Base-by-base conservation (phyloP, 1,284 basidiomycete genomes). In the Ustilago shanxiensis region DNA sequence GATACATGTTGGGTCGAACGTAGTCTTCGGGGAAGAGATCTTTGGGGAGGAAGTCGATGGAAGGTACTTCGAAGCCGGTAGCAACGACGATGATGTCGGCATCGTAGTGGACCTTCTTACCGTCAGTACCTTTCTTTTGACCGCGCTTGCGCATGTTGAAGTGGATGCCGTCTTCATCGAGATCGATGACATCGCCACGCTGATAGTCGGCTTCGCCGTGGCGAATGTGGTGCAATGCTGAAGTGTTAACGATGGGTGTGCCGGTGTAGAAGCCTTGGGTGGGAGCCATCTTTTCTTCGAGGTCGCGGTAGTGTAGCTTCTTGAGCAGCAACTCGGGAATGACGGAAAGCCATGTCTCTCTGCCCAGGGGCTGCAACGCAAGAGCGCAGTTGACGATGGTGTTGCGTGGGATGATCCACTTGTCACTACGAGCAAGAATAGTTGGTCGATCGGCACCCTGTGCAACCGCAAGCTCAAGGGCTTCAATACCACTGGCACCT, bases 1-100 rank as follows among this genome's bases (percentile, higher is more conserved):
- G 86, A 74, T 91, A 91, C 74, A 91, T 83, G 69, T 90, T 89
- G 28, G 90, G 90, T 22, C 81, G 77, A 1, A 69, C 66, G 76
- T 91, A 91, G 18, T 87, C 88, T 55, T 90, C 88, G 0, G 90
- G 90, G 86, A 91, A 91, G 50, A 91, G 82, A n/a, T 90, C 88
- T 2, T 88, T 68, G 9, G 89, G 88, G 62, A 91, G 79, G 81
- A 91, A 91, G 52, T 88, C 88, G 41, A 91, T 80, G n/a, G 86
- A 84, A 0, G 90, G 90, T 50, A 88, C 87, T 78, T 90, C 86
- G 81, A 90, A 91, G 1, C 90, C 91, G 2, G 90, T 90, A 3
- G 91, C 91, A 22, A 91, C 84, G 10, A 91, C 89, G 41, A 91
- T 87, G 5, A 91, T 87, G 77, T 91, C 90, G 0, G 89, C 90